Evolutionary conservation across 768 basidiomycete genomes (phyloP), one percentile per base, ranked within the genome.

Genomic region (Pholiota microspora): DNA sequence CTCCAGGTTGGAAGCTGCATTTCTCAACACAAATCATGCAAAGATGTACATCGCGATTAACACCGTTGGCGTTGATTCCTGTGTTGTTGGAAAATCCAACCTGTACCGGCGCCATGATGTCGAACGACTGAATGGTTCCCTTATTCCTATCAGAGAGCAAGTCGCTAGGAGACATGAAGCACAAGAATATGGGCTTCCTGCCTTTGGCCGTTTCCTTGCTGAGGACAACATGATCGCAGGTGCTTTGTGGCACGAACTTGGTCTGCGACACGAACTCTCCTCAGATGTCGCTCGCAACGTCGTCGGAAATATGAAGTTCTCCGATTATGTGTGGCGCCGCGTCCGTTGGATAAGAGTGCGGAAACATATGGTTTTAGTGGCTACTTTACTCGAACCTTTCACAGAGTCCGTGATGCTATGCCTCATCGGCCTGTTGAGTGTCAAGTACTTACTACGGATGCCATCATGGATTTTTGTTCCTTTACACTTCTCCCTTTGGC

Each of bases 11-110:
- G 97, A 99, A 72, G 89, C 93, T 57, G 93, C 92, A 0, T 99
- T 96, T 69, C 73, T 99, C 54, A 98, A 98, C 69, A 96, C 94
- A 4, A 98, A 93, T 57, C 97, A 98, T 64, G 93, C 96, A 23
- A 98, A 95, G 72, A 94, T 98, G 90, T 98, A 98, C 64, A 79
- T 98, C 49, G 94, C 94, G 8, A 92, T 98, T 67, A 95, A 96
- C 72, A 82, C 88, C 0, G 73, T 89, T 44, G 92, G 89, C 9
- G 72, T 94, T 38, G 96, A 97, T 52, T 96, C 94, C 1, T 99
- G 97, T 64, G 94, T 98, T 4, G 88, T 97, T 55, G 97, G 97
- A 59, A 99, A 99, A 73, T 96, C 94, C 35, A 94, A 94, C 68
- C 67, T 99, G 46, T 98, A 94, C 70, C 86, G 92, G 42, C 88